phyloP scores from a whole-genome alignment of 140 eudicot genomes.

The Ambrosia hybrid region DNA sequence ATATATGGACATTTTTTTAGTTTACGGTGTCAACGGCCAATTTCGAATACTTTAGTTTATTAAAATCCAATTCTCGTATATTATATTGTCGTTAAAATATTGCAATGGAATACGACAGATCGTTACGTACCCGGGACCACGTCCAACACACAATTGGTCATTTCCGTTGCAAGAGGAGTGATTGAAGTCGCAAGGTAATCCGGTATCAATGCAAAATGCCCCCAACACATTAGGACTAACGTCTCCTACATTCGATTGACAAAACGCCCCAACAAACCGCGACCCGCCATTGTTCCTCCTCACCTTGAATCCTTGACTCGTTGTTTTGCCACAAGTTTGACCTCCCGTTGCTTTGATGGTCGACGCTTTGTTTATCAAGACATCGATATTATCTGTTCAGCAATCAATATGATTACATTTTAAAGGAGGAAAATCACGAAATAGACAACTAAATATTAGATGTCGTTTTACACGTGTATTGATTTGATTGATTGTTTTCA shows the following conservation, averaged over 20 bases:
- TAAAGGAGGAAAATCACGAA: too few species aligned
- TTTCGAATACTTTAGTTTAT: too few species aligned
- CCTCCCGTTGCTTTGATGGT: constrained; percentile 59
- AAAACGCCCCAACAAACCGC: constrained; percentile 62
- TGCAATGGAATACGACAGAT: not conserved
- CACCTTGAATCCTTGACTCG: constrained; percentile 58
- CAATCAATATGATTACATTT: not conserved
- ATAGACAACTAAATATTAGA: too few species aligned
- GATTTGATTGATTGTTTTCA: too few species aligned
- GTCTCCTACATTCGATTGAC: constrained; percentile 79
- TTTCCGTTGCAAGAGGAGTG: constrained; percentile 67
- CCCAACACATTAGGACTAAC: constrained; percentile 83
- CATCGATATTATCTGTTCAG: constrained; percentile 15
- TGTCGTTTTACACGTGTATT: too few species aligned
- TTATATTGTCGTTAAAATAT: too few species aligned
- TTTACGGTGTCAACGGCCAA: too few species aligned
- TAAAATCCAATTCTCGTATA: too few species aligned
- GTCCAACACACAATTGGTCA: constrained; percentile 69
- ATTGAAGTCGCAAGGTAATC: constrained; percentile 66
- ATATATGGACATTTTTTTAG: too few species aligned
- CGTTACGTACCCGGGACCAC: constrained; percentile 65
- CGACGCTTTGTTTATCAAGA: constrained; percentile 28
- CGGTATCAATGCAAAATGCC: constrained; percentile 64
- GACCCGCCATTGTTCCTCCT: constrained; percentile 37
- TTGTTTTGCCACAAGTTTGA: constrained; percentile 43